Percentiles rank a stretch among this genome's conserved stretches.
Conservation (phyloP, 208 protist genomes). For the Leishmania aethiopica region DNA sequence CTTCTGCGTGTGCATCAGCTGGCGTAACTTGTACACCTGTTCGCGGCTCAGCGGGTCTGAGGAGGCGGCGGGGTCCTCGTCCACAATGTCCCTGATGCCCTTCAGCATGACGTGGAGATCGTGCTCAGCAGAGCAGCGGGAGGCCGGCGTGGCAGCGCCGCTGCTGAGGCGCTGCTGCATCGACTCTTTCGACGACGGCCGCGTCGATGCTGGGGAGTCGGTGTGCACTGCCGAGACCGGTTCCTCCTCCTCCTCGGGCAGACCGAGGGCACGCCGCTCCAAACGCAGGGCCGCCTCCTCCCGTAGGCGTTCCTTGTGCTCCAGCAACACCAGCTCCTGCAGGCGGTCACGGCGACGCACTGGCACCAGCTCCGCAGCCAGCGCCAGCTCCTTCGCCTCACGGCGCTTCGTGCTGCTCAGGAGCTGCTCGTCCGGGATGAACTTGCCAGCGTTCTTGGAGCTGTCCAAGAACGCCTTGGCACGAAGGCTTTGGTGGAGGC, state of each 20-base stretch:
- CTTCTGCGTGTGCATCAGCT: slow-evolving; percentile 70
- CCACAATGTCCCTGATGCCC: slow-evolving; percentile 64
- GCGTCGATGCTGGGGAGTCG: slow-evolving; percentile 28
- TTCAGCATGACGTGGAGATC: slow-evolving; percentile 58
- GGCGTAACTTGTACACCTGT: slow-evolving; percentile 59
- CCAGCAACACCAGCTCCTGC: slow-evolving; percentile 85
- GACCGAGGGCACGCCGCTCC: slow-evolving; percentile 54
- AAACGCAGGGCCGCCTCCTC: slow-evolving; percentile 61
- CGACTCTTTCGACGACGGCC: slow-evolving; percentile 20
- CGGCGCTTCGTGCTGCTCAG: slow-evolving; percentile 72
- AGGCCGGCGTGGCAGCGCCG: slow-evolving; percentile 36
- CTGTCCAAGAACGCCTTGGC: slow-evolving; percentile 62
- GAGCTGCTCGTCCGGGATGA: slow-evolving; percentile 85
- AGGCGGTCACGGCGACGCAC: slow-evolving; percentile 88
- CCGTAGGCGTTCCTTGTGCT: slow-evolving; percentile 73
- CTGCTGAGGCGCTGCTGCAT: slow-evolving; percentile 37
- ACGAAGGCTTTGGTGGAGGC: slow-evolving; percentile 59
- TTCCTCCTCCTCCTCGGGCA: slow-evolving; percentile 40
- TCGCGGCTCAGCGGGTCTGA: slow-evolving; percentile 42
- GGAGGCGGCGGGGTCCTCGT: slow-evolving; percentile 25
- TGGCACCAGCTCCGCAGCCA: slow-evolving; percentile 63
- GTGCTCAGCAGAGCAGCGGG: slow-evolving; percentile 62
- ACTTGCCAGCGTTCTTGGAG: slow-evolving; percentile 66
- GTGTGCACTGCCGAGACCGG: slow-evolving; percentile 10
- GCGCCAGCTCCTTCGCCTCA: slow-evolving; percentile 62